Evolutionary conservation across 169 alveolate genomes (phyloP), one percentile per base, ranked within the genome.

Genomic region (Ichthyophthirius multifiliis): DNA sequence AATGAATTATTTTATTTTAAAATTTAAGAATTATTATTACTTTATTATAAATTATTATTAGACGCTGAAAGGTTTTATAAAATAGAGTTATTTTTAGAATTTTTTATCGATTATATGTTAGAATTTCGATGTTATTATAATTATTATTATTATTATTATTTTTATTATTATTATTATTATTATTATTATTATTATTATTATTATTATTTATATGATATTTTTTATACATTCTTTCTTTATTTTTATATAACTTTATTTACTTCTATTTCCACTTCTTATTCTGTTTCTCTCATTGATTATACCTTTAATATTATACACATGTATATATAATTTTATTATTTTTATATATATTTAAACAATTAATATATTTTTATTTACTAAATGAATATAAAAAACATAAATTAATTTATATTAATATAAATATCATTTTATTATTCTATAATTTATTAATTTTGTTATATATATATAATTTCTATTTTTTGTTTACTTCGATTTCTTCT

Each of bases 211-310:
- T 55, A 15, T 16, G 15, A 55, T 27, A 27, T 23, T 55, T 55
- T 55, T 55, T 27, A 55, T n/a, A n/a, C n/a, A n/a, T n/a, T n/a
- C n/a, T 55, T 55, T 55, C 31, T 55, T 20, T 55, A 20, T 27
- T 55, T 55, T 13, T 27, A 34, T 10, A 55, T 39, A 10, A 39
- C 43, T 27, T 27, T 55, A 55, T 55, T 39, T 1, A 55, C 43
- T 55, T 55, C 71, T 2, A 55, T 55, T 55, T 55, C 71, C 3
- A 55, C 71, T 27, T 55, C 71, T 55, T 55, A 34, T 23, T 55
- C 71, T 15, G 32, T 55, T 55, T 55, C 71, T 15, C n/a, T n/a
- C n/a, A n/a, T n/a, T n/a, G n/a, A n/a, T n/a, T n/a, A n/a, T n/a
- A n/a, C n/a, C n/a, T n/a, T n/a, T n/a, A n/a, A n/a, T n/a, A n/a